These are phyloP conservation scores for Suillus spraguei DNA, from an alignment of 768 basidiomycete species.

Conservation along the genomic window DNA sequence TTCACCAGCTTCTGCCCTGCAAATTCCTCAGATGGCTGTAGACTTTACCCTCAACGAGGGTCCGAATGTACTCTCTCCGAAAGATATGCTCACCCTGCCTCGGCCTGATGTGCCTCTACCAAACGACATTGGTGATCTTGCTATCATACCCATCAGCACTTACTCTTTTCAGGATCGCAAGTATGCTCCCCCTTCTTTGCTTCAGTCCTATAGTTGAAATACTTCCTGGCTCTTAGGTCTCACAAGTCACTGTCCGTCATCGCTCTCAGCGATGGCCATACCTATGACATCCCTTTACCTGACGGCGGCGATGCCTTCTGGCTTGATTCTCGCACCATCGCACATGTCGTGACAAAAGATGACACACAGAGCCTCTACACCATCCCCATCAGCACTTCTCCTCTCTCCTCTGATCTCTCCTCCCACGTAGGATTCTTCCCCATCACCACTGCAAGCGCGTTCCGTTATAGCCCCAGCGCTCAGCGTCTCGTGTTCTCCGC, in stretches of 20 bases:
- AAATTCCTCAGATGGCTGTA: slow-evolving; percentile 5
- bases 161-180: slow-evolving; percentile 75
- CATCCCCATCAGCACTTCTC: slow-evolving; percentile 46
- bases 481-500: slow-evolving; percentile 84
- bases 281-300: slow-evolving; percentile 59
- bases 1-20: not conserved
- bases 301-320: slow-evolving; percentile 80
- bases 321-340: slow-evolving; percentile 72
- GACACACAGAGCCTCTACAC: slow-evolving; percentile 61
- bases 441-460: slow-evolving; percentile 67
- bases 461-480: slow-evolving; percentile 59
- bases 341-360: slow-evolving; percentile 58
- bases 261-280: slow-evolving; percentile 53
- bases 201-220: not conserved
- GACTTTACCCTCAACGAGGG: not conserved
- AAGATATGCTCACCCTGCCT: slow-evolving; percentile 68
- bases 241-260: slow-evolving; percentile 67
- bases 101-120: slow-evolving; percentile 69
- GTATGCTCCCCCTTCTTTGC: slow-evolving; percentile 42
- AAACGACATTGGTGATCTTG: slow-evolving; percentile 69
- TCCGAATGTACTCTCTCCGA: slow-evolving; percentile 63
- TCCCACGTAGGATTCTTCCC: slow-evolving; percentile 68
- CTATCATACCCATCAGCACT: slow-evolving; percentile 64
- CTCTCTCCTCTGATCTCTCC: slow-evolving; percentile 39
- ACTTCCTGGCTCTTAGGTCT: slow-evolving; percentile 48